Base-by-base conservation (phyloP, 441 rosid species). In the Erodium trifolium region DNA sequence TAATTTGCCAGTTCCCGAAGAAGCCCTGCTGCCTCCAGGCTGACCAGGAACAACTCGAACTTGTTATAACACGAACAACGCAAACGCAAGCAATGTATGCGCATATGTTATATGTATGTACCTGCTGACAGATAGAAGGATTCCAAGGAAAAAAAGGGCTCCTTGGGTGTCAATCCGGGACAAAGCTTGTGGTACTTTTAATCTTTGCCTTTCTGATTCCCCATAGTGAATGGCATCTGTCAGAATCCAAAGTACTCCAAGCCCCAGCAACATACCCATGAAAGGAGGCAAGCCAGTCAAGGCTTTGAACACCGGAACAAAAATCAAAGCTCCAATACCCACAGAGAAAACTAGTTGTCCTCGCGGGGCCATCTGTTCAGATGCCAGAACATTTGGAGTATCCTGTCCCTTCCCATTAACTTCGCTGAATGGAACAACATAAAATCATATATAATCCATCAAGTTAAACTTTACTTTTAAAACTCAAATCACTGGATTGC, bases 211-310 rank as follows among this genome's bases (percentile, higher is more conserved):
- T 79, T 89, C 93, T 3, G 96, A 89, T 80, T 93, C 95, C 34
- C 98, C 96, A 47, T 84, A 93, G 75, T 91, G 98, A 81, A 93
- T 91, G 67, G 96, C 97, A 75, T 93, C 99, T 0, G 99, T 93
- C 71, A 93, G 87, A 82, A 91, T 82, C 98, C 98, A 93, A 16
- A 93, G 96, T 73, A 91, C 97, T 82, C 98, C 95, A 35, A 93
- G 98, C 43, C 97, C 97, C 14, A 93, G 81, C 76, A 93, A 85
- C 74, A 93, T 88, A 16, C 96, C 98, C 95, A 93, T 88, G 82
- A 76, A 91, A 63, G 98, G 98, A 79, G 96, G 98, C 82, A 93
- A 79, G 71, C 98, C 97, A 8, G 97, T 93, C 55, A 93, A 74
- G 78, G 96, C 85, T 81, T 89, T 93, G 78, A 93, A 93, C 67